These are phyloP conservation scores for Protea cynaroides DNA, from an alignment of 164 flowering plant genomes.

Conservation along the genomic window DNA sequence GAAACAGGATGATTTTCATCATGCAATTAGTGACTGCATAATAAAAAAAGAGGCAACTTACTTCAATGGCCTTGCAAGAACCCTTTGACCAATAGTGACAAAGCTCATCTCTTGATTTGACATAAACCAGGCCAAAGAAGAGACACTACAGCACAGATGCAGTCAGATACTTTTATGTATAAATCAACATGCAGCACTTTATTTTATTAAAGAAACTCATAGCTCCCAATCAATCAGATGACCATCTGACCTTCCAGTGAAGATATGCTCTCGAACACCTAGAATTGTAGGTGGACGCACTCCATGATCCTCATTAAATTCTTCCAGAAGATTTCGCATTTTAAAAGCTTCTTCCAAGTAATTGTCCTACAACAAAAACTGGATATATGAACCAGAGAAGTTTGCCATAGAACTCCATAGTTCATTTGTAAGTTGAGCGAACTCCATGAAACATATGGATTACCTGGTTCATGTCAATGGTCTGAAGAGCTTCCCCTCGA, in stretches of 20 bases:
- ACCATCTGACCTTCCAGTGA: slow-evolving; percentile 87
- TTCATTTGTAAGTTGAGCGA: not conserved
- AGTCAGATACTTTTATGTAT: slow-evolving; percentile 12
- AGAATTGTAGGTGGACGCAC: slow-evolving; percentile 85
- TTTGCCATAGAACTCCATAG: not conserved
- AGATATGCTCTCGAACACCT: slow-evolving; percentile 95
- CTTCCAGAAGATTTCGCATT: slow-evolving; percentile 96
- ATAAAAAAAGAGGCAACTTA: slow-evolving; percentile 28
- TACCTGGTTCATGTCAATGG: slow-evolving; percentile 99
- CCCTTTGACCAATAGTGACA: slow-evolving; percentile 96
- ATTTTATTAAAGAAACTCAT: not conserved
- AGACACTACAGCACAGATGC: slow-evolving; percentile 61
- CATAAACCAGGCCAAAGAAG: slow-evolving; percentile 99
- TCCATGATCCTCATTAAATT: slow-evolving; percentile 89
- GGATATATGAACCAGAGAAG: slow-evolving; percentile 1
- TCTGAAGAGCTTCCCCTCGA: slow-evolving; percentile 96
- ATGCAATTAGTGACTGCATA: not conserved
- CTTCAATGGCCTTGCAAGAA: slow-evolving; percentile 94
- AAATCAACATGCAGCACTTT: not conserved
- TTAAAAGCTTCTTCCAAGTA: slow-evolving; percentile 99
- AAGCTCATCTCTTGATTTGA: slow-evolving; percentile 97
- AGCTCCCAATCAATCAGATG: not conserved
- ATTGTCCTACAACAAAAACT: slow-evolving; percentile 59
- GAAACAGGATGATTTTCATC: not conserved
- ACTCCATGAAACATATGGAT: not conserved